phyloP scores from a whole-genome alignment of 805 yeast species.

The Cyberlindnera xishuangbannaensis region DNA sequence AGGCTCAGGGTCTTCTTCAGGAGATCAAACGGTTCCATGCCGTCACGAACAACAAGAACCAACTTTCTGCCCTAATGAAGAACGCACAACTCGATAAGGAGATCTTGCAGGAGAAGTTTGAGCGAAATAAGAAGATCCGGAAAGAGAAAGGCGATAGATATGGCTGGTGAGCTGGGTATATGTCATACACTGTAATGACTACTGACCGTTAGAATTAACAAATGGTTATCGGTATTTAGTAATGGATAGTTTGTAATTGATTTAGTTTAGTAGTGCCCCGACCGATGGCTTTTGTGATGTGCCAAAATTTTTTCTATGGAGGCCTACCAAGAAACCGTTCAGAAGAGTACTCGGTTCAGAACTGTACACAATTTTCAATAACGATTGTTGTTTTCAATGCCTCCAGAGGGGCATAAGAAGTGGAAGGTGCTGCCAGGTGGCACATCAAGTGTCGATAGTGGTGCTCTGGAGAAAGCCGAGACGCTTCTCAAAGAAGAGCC shows the following conservation, averaged over 20 bases:
- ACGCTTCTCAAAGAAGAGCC: slow-evolving; percentile 8
- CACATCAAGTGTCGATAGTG: slow-evolving; percentile 10
- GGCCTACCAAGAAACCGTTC: not conserved
- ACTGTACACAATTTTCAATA: no score
- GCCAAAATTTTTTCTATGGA: slow-evolving; percentile 1
- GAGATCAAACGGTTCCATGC: slow-evolving; percentile 20
- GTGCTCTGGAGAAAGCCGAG: slow-evolving; percentile 18
- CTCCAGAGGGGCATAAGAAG: slow-evolving; percentile 10
- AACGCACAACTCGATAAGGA: slow-evolving; percentile 24
- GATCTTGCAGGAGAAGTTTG: slow-evolving; percentile 20
- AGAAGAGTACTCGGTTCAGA: no score
- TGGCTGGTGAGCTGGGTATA: slow-evolving; percentile 26
- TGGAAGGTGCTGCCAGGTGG: slow-evolving; percentile 12
- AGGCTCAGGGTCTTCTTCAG: slow-evolving; percentile 17
- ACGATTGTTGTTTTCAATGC: no score
- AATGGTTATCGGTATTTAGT: no score
- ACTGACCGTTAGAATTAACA: no score
- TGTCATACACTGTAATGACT: no score
- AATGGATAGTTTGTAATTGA: no score
- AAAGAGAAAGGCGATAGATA: slow-evolving; percentile 20
- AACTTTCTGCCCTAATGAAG: slow-evolving; percentile 23
- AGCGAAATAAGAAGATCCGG: slow-evolving; percentile 18
- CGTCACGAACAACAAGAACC: slow-evolving; percentile 22
- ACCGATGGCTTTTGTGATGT: slow-evolving; percentile 1
- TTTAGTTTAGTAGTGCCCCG: not conserved